These are phyloP conservation scores for Ceratobasidium sp. DNA, from an alignment of 1,284 basidiomycete genomes.

Conservation along the genomic window DNA sequence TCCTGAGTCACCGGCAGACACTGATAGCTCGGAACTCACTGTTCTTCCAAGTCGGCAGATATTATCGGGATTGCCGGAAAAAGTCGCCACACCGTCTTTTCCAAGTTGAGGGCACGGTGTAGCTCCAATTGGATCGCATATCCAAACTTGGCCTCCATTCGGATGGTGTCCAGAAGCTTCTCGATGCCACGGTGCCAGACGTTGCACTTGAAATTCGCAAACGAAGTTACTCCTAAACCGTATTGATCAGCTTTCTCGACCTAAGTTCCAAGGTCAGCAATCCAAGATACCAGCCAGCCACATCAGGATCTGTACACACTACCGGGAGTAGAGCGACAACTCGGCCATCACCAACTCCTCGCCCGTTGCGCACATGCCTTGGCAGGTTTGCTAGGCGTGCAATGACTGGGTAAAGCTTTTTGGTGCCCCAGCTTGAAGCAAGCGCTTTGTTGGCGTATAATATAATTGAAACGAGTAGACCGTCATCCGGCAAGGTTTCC, in stretches of 20 bases:
- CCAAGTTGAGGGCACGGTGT: not conserved
- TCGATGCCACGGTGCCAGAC: not conserved
- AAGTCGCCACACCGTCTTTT: not conserved
- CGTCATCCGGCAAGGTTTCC: not conserved
- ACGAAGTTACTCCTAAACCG: not conserved
- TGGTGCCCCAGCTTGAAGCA: constrained; percentile 2
- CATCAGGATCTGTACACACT: not conserved
- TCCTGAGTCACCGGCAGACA: not conserved
- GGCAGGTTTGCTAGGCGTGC: constrained; percentile 12
- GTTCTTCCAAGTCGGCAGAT: not conserved
- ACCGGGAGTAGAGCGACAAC: constrained; percentile 15
- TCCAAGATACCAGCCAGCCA: not conserved
- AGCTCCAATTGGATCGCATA: not conserved
- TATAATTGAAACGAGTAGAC: not conserved
- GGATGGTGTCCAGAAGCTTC: not conserved
- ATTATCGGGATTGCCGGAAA: not conserved
- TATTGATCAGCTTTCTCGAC: not conserved
- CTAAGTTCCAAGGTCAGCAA: not conserved
- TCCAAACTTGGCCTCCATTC: not conserved
- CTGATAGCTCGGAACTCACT: not conserved
- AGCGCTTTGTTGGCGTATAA: constrained; percentile 7
- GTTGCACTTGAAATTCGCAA: not conserved
- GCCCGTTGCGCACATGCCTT: not conserved
- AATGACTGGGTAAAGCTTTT: constrained; percentile 6
- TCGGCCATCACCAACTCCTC: not conserved